Evolutionary conservation across 306 rosid species (phyloP), one percentile per base, ranked within the genome.

Genomic region (Senna siamea): DNA sequence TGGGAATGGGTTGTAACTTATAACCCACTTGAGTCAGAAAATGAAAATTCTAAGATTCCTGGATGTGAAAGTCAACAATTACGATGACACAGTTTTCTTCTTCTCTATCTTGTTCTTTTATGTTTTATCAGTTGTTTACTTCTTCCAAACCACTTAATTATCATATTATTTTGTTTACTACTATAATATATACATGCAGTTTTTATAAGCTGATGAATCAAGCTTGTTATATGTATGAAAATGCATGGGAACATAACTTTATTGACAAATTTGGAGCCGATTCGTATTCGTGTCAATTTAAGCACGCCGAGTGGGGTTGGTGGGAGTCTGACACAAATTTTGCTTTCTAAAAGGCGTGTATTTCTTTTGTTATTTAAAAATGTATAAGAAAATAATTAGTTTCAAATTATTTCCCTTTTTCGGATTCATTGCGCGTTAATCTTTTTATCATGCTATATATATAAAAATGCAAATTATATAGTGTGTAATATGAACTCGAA

Each of bases 21-120:
- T n/a, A n/a, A n/a, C n/a, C 66, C 77, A 62, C 71, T 40, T 26
- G 30, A 18, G 51, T n/a, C n/a, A 10, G 8, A 4, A 7, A 7
- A 37, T 26, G 30, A 28, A 70, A 78, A 8, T 70, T 40, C 51
- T 8, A 54, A 54, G 59, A 59, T 69, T 26, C 55, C 26, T 59
- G 12, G 1, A 41, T 41, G 43, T 38, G 14, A 43, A 40, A 20
- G 66, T 61, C 72, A 77, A 62, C 66, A 51, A 70, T 60, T 37
- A 17, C 12, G 22, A 26, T 58, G 18, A 14, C 69, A 40, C 12
- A 9, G 0, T 35, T 43, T 59, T 12, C 26, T 43, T 22, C 3
- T 11, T 1, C 18, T 5, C 17, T 7, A 9, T 20, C 9, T 2
- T 20, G 2, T 0, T 32, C 19, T 19, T 66, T 7, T 3, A 4